Conservation (phyloP, 805 yeast species). For the Zygosaccharomyces lentus region DNA sequence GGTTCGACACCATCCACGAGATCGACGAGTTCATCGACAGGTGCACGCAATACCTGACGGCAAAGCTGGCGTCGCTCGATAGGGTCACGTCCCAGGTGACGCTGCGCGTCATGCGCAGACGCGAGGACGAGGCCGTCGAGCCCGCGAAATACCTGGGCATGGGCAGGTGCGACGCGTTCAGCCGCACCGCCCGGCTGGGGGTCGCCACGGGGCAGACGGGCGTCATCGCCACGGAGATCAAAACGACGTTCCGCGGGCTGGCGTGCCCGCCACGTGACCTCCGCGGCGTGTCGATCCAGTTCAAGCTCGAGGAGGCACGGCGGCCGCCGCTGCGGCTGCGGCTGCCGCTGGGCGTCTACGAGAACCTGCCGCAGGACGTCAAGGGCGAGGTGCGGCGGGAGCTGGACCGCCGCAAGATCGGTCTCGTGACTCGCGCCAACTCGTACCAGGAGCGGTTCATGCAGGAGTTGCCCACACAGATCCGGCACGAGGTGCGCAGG, state of each 20-base stretch:
- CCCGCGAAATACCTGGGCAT: constrained; percentile 81
- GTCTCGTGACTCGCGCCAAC: background rate
- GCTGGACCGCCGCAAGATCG: constrained; percentile 13
- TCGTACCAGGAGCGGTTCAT: constrained; percentile 56
- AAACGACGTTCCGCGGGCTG: constrained; percentile 51
- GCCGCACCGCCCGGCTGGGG: constrained; percentile 58
- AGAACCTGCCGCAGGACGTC: constrained; percentile 15
- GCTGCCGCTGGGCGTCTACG: constrained; percentile 30
- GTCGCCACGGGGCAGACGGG: constrained; percentile 58
- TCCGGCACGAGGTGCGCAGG: constrained; percentile 54
- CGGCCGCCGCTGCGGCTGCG: constrained; percentile 31
- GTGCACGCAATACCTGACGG: constrained; percentile 55
- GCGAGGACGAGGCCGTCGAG: constrained; percentile 61
- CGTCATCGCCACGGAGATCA: constrained; percentile 54
- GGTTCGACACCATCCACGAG: constrained; percentile 60
- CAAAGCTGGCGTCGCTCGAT: constrained; percentile 45
- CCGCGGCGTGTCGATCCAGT: constrained; percentile 73
- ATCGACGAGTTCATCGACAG: constrained; percentile 58
- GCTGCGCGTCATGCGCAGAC: constrained; percentile 61
- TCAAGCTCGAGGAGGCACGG: constrained; percentile 48
- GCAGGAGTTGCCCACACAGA: constrained; percentile 58
- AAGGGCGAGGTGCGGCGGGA: constrained; percentile 18
- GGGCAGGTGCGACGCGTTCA: constrained; percentile 68
- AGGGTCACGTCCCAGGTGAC: constrained; percentile 55
- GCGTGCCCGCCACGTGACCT: constrained; percentile 62